These are phyloP conservation scores for Dothistroma septosporum DNA, from an alignment of 2,329 filamentous ascomycete genomes.

Conservation along the genomic window DNA sequence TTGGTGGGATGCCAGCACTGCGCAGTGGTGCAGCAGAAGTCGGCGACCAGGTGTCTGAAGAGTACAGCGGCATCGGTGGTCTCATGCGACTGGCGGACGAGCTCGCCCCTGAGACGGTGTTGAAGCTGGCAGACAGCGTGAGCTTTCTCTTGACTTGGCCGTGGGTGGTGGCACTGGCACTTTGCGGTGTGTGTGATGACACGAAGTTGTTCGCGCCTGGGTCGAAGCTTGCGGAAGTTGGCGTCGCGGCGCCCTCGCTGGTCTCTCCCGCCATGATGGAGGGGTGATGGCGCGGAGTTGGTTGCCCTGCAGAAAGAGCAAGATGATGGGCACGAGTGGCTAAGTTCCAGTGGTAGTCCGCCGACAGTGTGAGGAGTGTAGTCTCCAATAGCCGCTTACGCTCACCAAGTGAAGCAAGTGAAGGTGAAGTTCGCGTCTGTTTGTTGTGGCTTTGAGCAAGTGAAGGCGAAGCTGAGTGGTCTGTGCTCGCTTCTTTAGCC, in stretches of 20 bases:
- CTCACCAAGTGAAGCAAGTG: not conserved
- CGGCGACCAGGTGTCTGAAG: slow-evolving; percentile 16
- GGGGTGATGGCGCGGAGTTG: not conserved
- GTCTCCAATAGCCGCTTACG: not conserved
- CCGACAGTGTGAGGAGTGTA: not conserved
- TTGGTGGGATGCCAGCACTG: slow-evolving; percentile 16
- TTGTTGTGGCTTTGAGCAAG: not conserved
- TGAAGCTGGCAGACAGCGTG: not conserved
- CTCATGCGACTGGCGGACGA: slow-evolving; percentile 1
- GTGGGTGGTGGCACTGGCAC: not conserved
- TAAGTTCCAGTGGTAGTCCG: not conserved
- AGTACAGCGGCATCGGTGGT: slow-evolving; percentile 9
- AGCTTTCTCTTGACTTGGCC: not conserved
- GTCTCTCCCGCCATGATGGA: not conserved
- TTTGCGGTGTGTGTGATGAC: not conserved
- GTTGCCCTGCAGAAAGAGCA: not conserved
- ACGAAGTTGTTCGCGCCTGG: slow-evolving; percentile 8
- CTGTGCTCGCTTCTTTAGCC: not conserved
- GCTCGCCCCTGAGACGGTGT: not conserved
- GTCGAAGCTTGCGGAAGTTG: slow-evolving; percentile 10
- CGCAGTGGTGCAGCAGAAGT: slow-evolving; percentile 1
- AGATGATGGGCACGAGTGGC: not conserved
- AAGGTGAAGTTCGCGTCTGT: not conserved
- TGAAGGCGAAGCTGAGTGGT: not conserved
- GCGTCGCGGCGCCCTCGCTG: not conserved